Evolutionary conservation across 345 rosid species (phyloP), one percentile per base, ranked within the genome.

Genomic region (Arabis alpina): DNA sequence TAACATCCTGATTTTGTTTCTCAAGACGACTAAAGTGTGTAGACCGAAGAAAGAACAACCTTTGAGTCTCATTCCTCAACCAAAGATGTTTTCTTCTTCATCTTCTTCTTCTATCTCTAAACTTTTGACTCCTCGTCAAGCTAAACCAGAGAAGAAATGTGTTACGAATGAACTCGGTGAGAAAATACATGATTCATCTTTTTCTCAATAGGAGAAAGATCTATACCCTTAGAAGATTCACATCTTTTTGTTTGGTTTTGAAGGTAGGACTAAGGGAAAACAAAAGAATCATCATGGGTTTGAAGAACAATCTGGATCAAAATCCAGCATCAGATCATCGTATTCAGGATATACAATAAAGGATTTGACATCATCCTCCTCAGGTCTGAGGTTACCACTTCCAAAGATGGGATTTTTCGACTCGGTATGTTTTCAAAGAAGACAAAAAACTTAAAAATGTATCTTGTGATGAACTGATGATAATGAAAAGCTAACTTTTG

Each of bases 331-430:
- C 40, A 57, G 74, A 24, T 62, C 79, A 47, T 53, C 64, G 2
- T 45, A 47, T 68, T 47, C 64, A 53, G 28, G 68, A 5, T 24
- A 42, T 27, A n/a, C 41, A 27, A 12, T 32, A 5, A 54, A 62
- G 30, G 42, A 75, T 30, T 16, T 48, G 59, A 54, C 64, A 68
- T 47, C 43, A 16, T 59, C 72, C 27, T 66, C 70, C 12, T 75
- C 74, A 45, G 74, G 60, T 61, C 13, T 68, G 28, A 68, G 65
- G 39, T 54, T 75, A 23, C 79, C 79, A 49, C 56, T 49, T 4
- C 77, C 72, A 65, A 73, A 66, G 66, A 73, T 73, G 71, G 13
- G 39, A 3, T 65, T 55, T 56, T 61, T 75, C 70, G 58, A 75
- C 58, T 52, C 70, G 78, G 78, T 75, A 68, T 14, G 68, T 37